These are phyloP conservation scores for Saitozyma podzolica DNA, from an alignment of 768 basidiomycete genomes.

Conservation along the genomic window DNA sequence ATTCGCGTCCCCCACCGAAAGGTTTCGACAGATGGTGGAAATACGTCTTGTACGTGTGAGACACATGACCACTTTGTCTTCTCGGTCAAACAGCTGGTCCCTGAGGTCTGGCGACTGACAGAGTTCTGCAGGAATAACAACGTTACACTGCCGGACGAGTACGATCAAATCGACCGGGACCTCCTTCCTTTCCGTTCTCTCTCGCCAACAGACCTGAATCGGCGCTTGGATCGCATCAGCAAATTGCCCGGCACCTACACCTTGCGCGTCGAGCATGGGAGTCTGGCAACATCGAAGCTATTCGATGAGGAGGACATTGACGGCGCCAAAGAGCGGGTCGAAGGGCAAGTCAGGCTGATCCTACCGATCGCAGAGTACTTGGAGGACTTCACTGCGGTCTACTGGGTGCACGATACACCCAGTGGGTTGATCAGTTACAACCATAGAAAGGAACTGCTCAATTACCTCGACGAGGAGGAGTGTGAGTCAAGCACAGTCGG, in stretches of 20 bases:
- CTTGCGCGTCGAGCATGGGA: conserved; percentile 24
- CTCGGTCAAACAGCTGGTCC: too few species aligned
- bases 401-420: conserved; percentile 42
- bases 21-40: conserved; percentile 51
- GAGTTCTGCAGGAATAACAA: conserved; percentile 30
- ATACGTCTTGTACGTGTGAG: conserved; percentile 37
- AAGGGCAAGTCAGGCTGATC: conserved; percentile 37
- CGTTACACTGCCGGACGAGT: conserved; percentile 46
- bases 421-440: conserved; percentile 30
- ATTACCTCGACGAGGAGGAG: conserved; percentile 31
- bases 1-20: conserved; percentile 40
- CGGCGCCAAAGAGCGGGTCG: conserved; percentile 29
- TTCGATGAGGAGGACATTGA: conserved; percentile 18
- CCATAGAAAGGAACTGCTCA: conserved; percentile 32
- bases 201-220: conserved; percentile 30
- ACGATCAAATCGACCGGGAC: conserved; percentile 41
- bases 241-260: conserved; percentile 23
- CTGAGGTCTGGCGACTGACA: too few species aligned
- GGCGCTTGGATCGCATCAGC: conserved; percentile 15
- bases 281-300: conserved; percentile 17
- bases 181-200: conserved; percentile 41
- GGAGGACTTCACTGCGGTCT: conserved; percentile 34
- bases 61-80: too few species aligned
- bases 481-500: conserved; percentile 25
- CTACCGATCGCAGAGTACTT: conserved; percentile 27